Evolutionary conservation across 108 stramenopile species (phyloP).

Genomic region (Nitzschia palea): DNA sequence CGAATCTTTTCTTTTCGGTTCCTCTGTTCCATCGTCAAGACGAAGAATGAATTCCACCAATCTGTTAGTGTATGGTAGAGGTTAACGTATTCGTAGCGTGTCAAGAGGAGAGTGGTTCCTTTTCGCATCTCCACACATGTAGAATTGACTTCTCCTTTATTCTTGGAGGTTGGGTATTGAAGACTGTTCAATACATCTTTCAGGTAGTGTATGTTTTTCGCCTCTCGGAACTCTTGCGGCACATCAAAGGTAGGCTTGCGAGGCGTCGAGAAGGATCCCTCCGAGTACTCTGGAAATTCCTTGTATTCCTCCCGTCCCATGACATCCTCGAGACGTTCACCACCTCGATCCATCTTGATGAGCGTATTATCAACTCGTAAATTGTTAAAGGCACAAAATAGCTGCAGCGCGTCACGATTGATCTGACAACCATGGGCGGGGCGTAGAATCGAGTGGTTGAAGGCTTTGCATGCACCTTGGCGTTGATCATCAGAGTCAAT

Average conservation of each 20-base stretch:
- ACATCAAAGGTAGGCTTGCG: conserved; percentile 12
- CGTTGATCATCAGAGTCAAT: not conserved
- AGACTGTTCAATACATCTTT: conserved; percentile 26
- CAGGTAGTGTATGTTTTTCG: conserved; percentile 25
- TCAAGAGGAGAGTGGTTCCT: conserved; percentile 40
- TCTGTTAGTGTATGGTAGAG: conserved; percentile 45
- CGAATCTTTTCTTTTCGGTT: conserved; percentile 1
- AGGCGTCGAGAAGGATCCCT: conserved; percentile 31
- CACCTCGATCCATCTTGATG: conserved; percentile 21
- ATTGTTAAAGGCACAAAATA: conserved; percentile 30
- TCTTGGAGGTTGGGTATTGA: conserved; percentile 17
- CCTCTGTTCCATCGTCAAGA: not conserved
- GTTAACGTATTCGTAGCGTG: conserved; percentile 52
- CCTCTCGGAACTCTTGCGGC: conserved; percentile 3
- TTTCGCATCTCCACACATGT: conserved; percentile 12
- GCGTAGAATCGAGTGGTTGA: conserved; percentile 27
- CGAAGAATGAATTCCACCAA: conserved; percentile 47
- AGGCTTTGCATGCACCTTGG: not conserved
- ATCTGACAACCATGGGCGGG: conserved; percentile 34
- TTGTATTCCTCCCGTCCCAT: conserved; percentile 32
- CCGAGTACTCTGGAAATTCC: conserved; percentile 27
- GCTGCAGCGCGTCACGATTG: conserved; percentile 12
- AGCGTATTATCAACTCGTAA: conserved; percentile 20
- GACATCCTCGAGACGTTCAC: conserved; percentile 22
- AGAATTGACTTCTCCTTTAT: conserved; percentile 7